A percentile compares a stretch with the other conserved stretches of the same genome.
These are phyloP conservation scores for Fulvia fulva DNA, from an alignment of 2,329 filamentous ascomycete species.

Conservation along the genomic window DNA sequence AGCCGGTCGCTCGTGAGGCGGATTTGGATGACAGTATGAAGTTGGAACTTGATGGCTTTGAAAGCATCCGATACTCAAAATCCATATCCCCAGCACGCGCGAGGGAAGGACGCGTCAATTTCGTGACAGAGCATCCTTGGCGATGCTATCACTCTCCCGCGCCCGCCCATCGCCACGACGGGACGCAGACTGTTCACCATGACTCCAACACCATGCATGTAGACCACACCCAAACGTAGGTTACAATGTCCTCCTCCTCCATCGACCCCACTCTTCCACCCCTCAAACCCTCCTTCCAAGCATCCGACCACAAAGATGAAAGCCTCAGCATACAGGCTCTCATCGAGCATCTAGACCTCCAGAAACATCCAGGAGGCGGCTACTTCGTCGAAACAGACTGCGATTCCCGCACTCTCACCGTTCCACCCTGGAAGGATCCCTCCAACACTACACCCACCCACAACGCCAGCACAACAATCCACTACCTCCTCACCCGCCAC, in stretches of 20 bases:
- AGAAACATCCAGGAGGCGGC: conserved; percentile 60
- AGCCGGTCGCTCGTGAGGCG: too few relatives aligned
- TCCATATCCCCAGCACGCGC: too few relatives aligned
- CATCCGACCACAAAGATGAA: background rate
- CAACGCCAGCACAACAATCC: conserved; percentile 58
- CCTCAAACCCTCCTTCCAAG: conserved; percentile 24
- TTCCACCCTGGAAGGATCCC: conserved; percentile 47
- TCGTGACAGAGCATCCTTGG: too few relatives aligned
- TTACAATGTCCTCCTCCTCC: conserved; percentile 10
- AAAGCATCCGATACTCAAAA: too few relatives aligned
- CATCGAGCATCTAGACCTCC: conserved; percentile 47
- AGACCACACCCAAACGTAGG: too few relatives aligned
- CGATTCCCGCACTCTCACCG: conserved; percentile 50
- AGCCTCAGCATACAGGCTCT: conserved; percentile 31
- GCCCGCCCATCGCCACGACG: too few relatives aligned
- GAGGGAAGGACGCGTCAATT: too few relatives aligned
- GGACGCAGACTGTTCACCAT: too few relatives aligned
- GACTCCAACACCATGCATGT: too few relatives aligned
- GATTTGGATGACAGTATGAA: too few relatives aligned
- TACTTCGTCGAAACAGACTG: conserved; percentile 62
- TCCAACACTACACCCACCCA: conserved; percentile 33
- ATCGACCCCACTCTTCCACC: conserved; percentile 24
- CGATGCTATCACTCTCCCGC: too few relatives aligned
- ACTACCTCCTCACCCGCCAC: conserved; percentile 58
- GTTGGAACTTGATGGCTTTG: too few relatives aligned